Conservation (phyloP, 106 monocot genomes). For the Dendrobium officinale region DNA sequence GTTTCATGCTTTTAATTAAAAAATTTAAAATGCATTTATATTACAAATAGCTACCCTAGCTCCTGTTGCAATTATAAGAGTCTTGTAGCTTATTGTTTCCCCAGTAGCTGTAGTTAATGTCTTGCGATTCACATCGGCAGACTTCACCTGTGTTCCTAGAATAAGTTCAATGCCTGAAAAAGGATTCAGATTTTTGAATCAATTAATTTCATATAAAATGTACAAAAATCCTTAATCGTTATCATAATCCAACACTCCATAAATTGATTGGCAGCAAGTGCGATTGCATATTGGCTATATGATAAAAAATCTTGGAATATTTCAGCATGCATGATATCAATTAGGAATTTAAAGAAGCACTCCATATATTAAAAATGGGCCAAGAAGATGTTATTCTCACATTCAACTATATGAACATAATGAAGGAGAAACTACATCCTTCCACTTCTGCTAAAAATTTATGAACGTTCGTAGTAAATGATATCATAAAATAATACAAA, state of each 20-base stretch:
- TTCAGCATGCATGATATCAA: too few relatives aligned
- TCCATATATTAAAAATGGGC: too few relatives aligned
- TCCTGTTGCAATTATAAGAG: slow-evolving; percentile 91
- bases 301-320: too few relatives aligned
- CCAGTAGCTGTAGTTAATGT: slow-evolving; percentile 62
- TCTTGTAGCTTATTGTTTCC: slow-evolving; percentile 93
- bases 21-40: background rate
- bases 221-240: background rate
- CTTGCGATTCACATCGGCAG: slow-evolving; percentile 79
- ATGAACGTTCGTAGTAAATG: background rate
- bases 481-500: background rate
- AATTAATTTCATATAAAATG: background rate
- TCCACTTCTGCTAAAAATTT: background rate
- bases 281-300: too few relatives aligned
- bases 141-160: slow-evolving; percentile 79
- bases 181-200: background rate
- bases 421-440: too few relatives aligned
- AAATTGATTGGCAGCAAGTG: background rate
- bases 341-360: too few relatives aligned
- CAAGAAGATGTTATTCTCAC: too few relatives aligned
- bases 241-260: background rate
- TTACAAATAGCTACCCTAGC: slow-evolving; percentile 59
- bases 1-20: background rate
- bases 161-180: slow-evolving; percentile 83
- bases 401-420: too few relatives aligned